Conservation (phyloP, 2,329 filamentous ascomycete species). For the Ophiocordyceps polyrhachis-furcata region DNA sequence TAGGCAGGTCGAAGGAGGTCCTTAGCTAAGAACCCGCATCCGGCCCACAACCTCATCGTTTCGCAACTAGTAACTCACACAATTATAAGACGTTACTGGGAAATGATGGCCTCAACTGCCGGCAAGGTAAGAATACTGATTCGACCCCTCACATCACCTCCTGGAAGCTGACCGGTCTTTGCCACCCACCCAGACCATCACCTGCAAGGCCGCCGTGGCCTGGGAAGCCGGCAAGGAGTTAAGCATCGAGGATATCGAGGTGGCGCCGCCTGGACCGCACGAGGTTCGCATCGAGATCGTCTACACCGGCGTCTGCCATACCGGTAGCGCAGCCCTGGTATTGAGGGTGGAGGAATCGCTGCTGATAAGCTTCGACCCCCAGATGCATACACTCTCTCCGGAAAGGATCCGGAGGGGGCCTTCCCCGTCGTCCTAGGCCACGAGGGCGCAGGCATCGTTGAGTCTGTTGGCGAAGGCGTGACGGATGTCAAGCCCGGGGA, state of each 20-base stretch:
- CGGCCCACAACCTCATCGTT: no score
- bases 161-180: neutral
- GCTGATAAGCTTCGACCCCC: neutral
- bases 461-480: constrained; percentile 87
- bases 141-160: neutral
- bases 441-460: constrained; percentile 80
- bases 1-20: no score
- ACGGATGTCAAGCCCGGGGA: constrained; percentile 88
- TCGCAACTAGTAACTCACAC: neutral
- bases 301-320: constrained; percentile 98
- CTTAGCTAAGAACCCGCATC: no score
- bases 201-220: constrained; percentile 91
- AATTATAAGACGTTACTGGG: neutral
- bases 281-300: constrained; percentile 95
- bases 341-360: neutral
- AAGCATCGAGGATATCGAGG: constrained; percentile 80
- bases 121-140: constrained; percentile 26
- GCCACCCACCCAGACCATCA: constrained; percentile 54
- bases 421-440: constrained; percentile 82
- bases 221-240: constrained; percentile 92
- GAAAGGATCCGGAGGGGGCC: constrained; percentile 91
- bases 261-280: constrained; percentile 70
- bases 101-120: constrained; percentile 27
- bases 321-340: constrained; percentile 36
- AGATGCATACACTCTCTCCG: constrained; percentile 89